Base-by-base conservation (phyloP, 2,329 filamentous ascomycete genomes). In the Zasmidium citrigriseum region DNA sequence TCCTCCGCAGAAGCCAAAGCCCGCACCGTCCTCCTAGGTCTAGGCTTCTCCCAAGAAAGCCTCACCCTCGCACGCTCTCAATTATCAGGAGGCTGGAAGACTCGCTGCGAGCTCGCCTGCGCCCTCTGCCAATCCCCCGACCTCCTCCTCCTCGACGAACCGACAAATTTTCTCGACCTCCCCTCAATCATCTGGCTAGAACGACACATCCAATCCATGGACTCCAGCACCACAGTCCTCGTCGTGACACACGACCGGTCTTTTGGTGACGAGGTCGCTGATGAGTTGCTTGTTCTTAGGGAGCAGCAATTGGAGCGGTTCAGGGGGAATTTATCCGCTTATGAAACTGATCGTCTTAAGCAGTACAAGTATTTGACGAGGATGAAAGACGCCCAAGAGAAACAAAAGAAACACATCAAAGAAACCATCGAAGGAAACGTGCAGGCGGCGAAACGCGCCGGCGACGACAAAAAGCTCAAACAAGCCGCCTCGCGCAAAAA, bases 121-220 rank as follows among this genome's bases (percentile, higher is more conserved):
- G 84, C 86, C 0, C 79, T 96, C 3, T 83, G 91, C 1, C 88
- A 92, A 61, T 84, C 88, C 7, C 84, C 87, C 0, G 90, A 96
- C 64, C 85, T 96, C 2, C 79, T 96, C 58, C 87, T 96, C 52
- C 83, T 96, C 1, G 91, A 96, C 71, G 91, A 96, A 70, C 91
- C 91, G 0, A 96, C 91, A 29, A 96, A 96, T 69, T 96, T 91
- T 70, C 82, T 96, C 1, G 91, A 96, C 68, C 78, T 96, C 0
- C 81, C 92, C 0, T 90, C 89, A 1, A 92, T 96, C 57, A 85
- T 96, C 56, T 96, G 91, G 90, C 80, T 96, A 1, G 88, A 96
- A 69, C 82, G 83, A 12, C 88, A 92, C 68, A 83, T 96, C 10
- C 77, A 77, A 53, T 78, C 82, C 38, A 76, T 81, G 3, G 82